Percentiles rank a stretch among this genome's conserved stretches.
phyloP scores from a whole-genome alignment of 169 alveolate genomes.

The Babesia divergens region DNA sequence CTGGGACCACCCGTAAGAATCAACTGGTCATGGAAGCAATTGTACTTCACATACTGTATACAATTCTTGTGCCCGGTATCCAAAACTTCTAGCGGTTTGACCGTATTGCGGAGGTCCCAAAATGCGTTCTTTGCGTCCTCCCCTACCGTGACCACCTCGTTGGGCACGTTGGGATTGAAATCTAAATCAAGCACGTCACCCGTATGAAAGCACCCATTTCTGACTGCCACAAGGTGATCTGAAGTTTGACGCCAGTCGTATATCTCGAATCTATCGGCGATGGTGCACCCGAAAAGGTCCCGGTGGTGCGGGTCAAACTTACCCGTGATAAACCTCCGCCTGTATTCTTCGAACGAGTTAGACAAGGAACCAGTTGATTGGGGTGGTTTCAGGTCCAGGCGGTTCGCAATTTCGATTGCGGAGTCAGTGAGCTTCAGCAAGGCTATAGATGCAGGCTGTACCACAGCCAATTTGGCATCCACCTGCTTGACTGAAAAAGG shows the following conservation, averaged over 20 bases:
- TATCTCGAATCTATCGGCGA: conserved; percentile 20
- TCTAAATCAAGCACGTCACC: conserved; percentile 71
- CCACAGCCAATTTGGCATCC: conserved; percentile 6
- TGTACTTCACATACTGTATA: conserved; percentile 79
- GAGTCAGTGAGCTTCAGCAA: background rate
- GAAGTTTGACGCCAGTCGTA: conserved; percentile 39
- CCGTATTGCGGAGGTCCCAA: conserved; percentile 87
- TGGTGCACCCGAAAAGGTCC: conserved; percentile 33
- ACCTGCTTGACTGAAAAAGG: conserved; percentile 3
- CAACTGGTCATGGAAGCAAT: conserved; percentile 88
- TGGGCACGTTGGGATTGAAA: conserved; percentile 87
- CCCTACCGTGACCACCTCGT: conserved; percentile 82
- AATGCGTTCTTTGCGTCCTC: conserved; percentile 80
- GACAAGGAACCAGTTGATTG: background rate
- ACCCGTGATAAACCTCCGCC: conserved; percentile 18
- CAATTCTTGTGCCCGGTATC: conserved; percentile 83
- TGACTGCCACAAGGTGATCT: background rate
- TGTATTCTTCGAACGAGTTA: background rate
- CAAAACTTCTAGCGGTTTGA: conserved; percentile 56
- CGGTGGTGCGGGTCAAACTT: conserved; percentile 57
- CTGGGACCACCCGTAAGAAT: conserved; percentile 85
- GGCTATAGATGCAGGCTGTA: conserved; percentile 7
- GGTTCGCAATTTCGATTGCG: background rate
- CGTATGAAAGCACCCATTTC: conserved; percentile 50
- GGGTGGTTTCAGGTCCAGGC: background rate